Evolutionary conservation across 805 yeast species (phyloP).

Genomic region (Metschnikowia proteae): DNA sequence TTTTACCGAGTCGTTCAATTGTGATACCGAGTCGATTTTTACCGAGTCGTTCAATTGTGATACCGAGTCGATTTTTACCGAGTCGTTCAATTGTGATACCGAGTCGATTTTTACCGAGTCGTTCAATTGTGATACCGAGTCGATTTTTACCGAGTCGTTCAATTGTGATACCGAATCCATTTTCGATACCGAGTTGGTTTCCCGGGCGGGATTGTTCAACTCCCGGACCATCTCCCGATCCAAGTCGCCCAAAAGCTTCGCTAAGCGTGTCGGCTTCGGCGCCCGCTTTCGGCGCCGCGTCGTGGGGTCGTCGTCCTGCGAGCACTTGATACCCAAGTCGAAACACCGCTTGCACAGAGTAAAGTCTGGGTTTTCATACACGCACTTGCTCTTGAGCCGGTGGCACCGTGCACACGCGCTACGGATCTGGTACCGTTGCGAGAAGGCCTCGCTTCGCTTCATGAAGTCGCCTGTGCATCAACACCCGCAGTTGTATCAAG

Average conservation of each 20-base stretch:
- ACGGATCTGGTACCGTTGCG: constrained; percentile 43
- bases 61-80: too few relatives aligned
- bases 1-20: too few relatives aligned
- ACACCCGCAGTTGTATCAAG: too few relatives aligned
- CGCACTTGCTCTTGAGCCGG: constrained; percentile 50
- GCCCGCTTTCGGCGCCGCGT: constrained; percentile 24
- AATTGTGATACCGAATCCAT: background rate
- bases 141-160: too few relatives aligned
- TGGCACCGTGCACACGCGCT: constrained; percentile 57
- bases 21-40: too few relatives aligned
- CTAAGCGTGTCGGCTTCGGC: constrained; percentile 5
- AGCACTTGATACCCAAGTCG: constrained; percentile 42
- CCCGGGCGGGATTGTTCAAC: too few relatives aligned
- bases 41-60: too few relatives aligned
- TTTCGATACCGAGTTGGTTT: too few relatives aligned
- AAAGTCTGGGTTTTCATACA: constrained; percentile 44
- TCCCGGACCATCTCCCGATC: constrained; percentile 3
- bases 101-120: too few relatives aligned
- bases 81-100: too few relatives aligned
- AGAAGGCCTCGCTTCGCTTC: constrained; percentile 26
- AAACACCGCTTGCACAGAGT: constrained; percentile 46
- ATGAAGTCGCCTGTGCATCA: background rate
- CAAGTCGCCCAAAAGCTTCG: constrained; percentile 8
- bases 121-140: too few relatives aligned
- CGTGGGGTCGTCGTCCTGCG: constrained; percentile 52